phyloP scores from a whole-genome alignment of 2,329 filamentous ascomycete genomes.

The Hymenoscyphus repandus region DNA sequence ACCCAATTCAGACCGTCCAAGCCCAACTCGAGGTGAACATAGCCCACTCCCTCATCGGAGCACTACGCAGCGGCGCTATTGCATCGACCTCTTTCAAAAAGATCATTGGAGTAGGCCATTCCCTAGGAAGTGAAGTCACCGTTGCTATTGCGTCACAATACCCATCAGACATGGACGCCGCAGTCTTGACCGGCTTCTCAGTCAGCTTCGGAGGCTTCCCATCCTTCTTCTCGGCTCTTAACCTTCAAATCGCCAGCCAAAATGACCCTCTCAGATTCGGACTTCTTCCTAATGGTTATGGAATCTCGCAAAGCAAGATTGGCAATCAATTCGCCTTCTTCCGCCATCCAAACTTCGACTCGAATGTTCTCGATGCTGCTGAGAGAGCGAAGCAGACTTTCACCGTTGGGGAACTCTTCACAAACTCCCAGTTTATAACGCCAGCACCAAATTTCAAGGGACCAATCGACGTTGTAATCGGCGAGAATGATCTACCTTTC shows the following conservation, averaged over 20 bases:
- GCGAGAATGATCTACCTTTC: conserved; percentile 11
- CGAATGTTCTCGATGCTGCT: not conserved
- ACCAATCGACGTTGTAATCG: conserved; percentile 9
- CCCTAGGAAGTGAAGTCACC: conserved; percentile 8
- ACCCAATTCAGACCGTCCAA: conserved; percentile 16
- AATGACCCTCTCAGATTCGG: conserved; percentile 3
- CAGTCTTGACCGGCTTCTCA: conserved; percentile 9
- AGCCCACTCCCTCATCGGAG: conserved; percentile 3
- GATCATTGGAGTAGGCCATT: conserved; percentile 13
- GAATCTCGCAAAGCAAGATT: not conserved
- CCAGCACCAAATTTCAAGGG: conserved; percentile 5
- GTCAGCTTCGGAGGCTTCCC: conserved; percentile 1
- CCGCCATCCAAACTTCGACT: conserved; percentile 4
- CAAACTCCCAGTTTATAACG: not conserved
- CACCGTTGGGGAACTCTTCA: conserved; percentile 12
- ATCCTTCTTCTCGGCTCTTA: conserved; percentile 4
- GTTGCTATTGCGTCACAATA: conserved; percentile 7
- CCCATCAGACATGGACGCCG: conserved; percentile 7
- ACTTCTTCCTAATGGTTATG: conserved; percentile 5
- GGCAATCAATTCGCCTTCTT: conserved; percentile 15
- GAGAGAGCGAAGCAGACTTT: conserved; percentile 7
- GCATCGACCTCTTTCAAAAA: conserved; percentile 1
- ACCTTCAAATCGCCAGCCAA: conserved; percentile 6
- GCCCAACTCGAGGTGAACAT: conserved; percentile 6
- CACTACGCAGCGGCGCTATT: conserved; percentile 3